A percentile compares a stretch with the other conserved stretches of the same genome.
phyloP scores from a whole-genome alignment of 768 basidiomycete species.

The Boletus pseudo-olivaceus region DNA sequence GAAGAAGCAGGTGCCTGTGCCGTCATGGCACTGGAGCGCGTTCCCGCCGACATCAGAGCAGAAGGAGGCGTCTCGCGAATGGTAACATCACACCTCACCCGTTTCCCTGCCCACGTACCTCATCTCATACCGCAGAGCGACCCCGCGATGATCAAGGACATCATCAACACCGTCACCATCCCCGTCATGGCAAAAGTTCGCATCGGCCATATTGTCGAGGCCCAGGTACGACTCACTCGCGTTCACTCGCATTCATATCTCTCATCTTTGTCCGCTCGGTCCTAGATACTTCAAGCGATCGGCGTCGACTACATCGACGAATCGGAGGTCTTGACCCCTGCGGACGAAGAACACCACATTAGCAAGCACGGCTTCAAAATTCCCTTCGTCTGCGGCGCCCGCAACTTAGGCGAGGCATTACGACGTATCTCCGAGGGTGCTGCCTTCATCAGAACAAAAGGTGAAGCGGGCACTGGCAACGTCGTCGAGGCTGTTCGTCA shows the following conservation, averaged over 20 bases:
- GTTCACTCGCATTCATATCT: not conserved
- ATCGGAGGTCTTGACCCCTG: slow-evolving; percentile 91
- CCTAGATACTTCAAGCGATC: slow-evolving; percentile 85
- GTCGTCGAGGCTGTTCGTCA: slow-evolving; percentile 95
- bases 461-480: slow-evolving; percentile 86
- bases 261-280: not conserved
- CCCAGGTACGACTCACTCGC: slow-evolving; percentile 53
- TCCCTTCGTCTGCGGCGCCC: slow-evolving; percentile 94
- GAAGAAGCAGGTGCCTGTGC: slow-evolving; percentile 97
- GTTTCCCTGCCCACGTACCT: not conserved
- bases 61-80: slow-evolving; percentile 95
- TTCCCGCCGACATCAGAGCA: slow-evolving; percentile 91
- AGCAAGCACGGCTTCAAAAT: slow-evolving; percentile 95
- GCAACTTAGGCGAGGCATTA: slow-evolving; percentile 93
- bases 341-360: slow-evolving; percentile 95
- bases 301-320: slow-evolving; percentile 98
- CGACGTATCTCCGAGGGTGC: slow-evolving; percentile 97
- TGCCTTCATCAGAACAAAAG: slow-evolving; percentile 98
- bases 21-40: slow-evolving; percentile 95
- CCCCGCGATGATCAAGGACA: slow-evolving; percentile 95
- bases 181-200: slow-evolving; percentile 96
- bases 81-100: slow-evolving; percentile 47
- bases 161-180: slow-evolving; percentile 91
- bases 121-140: slow-evolving; percentile 57
- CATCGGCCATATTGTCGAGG: slow-evolving; percentile 97